A percentile compares a stretch with the other conserved stretches of the same genome.
phyloP scores from a whole-genome alignment of 1,139 yeast genomes.

The Debaryomyces singareniensis region DNA sequence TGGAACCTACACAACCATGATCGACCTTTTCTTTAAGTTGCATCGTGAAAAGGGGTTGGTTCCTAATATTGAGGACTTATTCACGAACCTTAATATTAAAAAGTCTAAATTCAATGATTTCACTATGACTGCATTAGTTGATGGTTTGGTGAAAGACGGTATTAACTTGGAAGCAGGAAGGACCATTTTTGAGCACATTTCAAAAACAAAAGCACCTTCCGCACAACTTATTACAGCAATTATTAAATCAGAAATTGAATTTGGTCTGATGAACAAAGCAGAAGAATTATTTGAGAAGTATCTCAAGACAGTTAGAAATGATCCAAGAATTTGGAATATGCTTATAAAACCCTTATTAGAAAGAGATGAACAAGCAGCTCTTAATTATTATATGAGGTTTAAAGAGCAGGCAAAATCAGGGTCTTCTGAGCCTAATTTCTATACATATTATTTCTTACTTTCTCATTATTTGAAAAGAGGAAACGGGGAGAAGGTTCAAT shows the following conservation, averaged over 20 bases:
- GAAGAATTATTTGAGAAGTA: slow-evolving; percentile 42
- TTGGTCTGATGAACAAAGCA: slow-evolving; percentile 46
- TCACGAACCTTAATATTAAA: slow-evolving; percentile 37
- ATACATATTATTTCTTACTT: slow-evolving; percentile 51
- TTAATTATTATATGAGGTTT: slow-evolving; percentile 29
- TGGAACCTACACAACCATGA: slow-evolving; percentile 59
- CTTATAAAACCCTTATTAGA: slow-evolving; percentile 45
- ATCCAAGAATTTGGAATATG: slow-evolving; percentile 52
- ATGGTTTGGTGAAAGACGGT: slow-evolving; percentile 47
- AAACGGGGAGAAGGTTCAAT: slow-evolving; percentile 27
- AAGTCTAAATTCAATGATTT: slow-evolving; percentile 34
- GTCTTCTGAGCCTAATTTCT: slow-evolving; percentile 42
- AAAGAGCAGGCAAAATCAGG: slow-evolving; percentile 15
- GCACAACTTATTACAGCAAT: slow-evolving; percentile 48
- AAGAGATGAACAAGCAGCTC: slow-evolving; percentile 32
- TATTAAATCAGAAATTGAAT: slow-evolving; percentile 50
- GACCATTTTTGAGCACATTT: slow-evolving; percentile 33
- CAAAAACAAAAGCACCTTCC: slow-evolving; percentile 27
- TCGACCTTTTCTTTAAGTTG: slow-evolving; percentile 50
- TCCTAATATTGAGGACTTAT: slow-evolving; percentile 36
- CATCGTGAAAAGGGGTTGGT: slow-evolving; percentile 37
- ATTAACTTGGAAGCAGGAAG: slow-evolving; percentile 49
- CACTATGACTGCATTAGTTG: slow-evolving; percentile 50
- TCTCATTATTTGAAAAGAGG: slow-evolving; percentile 31
- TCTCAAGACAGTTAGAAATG: slow-evolving; percentile 20